Percentiles rank a stretch among this genome's conserved stretches.
Conservation (phyloP, 495 filamentous ascomycete genomes). For the Penicillium cataractarum region DNA sequence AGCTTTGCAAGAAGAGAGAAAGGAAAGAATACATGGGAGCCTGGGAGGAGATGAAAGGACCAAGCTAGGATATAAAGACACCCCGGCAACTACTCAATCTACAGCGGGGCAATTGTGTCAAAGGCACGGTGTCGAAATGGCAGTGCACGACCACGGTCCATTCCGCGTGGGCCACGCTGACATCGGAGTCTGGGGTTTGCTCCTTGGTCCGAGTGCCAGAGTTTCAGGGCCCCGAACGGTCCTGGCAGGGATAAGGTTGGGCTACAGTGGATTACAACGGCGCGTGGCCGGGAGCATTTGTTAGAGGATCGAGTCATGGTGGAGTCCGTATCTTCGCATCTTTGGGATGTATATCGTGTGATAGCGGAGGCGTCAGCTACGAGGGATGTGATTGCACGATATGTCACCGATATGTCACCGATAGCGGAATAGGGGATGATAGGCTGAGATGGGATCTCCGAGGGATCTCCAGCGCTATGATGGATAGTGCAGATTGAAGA, state of each 20-base stretch:
- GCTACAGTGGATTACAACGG: conserved; percentile 4
- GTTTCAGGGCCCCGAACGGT: background rate
- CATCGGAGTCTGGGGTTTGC: background rate
- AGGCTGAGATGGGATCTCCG: background rate
- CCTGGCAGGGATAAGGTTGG: background rate
- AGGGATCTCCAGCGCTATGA: background rate
- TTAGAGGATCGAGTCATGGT: background rate
- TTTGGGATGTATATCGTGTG: background rate
- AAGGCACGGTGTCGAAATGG: background rate
- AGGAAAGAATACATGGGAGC: background rate
- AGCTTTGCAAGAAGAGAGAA: background rate
- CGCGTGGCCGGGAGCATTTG: background rate
- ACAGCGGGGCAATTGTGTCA: background rate
- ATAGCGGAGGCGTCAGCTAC: background rate
- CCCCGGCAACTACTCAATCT: background rate
- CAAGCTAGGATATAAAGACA: conserved; percentile 7
- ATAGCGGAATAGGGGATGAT: background rate
- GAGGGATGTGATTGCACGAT: background rate
- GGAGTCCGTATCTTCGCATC: background rate
- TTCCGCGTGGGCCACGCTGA: background rate
- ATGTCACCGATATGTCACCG: too few relatives aligned
- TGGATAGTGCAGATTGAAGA: background rate
- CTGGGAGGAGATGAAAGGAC: background rate
- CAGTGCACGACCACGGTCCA: background rate
- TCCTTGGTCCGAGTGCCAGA: background rate